These are phyloP conservation scores for Balansia obtecta DNA, from an alignment of 2,329 filamentous ascomycete genomes.

Conservation along the genomic window DNA sequence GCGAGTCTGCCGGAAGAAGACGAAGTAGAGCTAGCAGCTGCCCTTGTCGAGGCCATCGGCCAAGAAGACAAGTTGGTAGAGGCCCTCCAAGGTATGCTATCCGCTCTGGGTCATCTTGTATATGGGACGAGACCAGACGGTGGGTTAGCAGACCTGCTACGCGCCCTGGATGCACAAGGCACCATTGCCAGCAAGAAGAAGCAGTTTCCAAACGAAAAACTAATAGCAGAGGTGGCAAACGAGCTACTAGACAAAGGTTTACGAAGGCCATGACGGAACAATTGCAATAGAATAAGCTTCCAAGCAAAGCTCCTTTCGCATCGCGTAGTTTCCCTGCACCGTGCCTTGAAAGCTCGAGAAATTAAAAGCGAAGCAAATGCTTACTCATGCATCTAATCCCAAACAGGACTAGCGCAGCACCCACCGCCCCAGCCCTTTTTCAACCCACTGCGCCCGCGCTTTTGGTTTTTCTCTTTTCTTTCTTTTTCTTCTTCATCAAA, in stretches of 20 bases:
- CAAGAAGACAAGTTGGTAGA: slow-evolving; percentile 52
- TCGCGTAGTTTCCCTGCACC: not conserved
- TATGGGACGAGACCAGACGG: slow-evolving; percentile 60
- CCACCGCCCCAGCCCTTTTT: slow-evolving; percentile 12
- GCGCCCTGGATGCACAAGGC: slow-evolving; percentile 60
- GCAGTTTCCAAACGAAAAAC: slow-evolving; percentile 41
- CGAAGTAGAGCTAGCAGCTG: slow-evolving; percentile 72
- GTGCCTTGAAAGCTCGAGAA: too few relatives aligned
- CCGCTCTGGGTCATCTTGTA: slow-evolving; percentile 63
- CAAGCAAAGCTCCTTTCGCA: too few relatives aligned
- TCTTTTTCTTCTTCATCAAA: slow-evolving; percentile 44
- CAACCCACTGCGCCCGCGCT: slow-evolving; percentile 10
- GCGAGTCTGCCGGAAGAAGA: slow-evolving; percentile 52
- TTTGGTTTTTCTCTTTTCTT: slow-evolving; percentile 20
- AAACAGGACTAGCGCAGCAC: slow-evolving; percentile 12
- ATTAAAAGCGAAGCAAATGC: not conserved
- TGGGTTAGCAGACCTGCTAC: slow-evolving; percentile 68
- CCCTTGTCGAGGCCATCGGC: slow-evolving; percentile 59
- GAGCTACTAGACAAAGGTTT: slow-evolving; percentile 41
- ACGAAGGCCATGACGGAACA: slow-evolving; percentile 15
- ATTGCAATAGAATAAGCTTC: not conserved
- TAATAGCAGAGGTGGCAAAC: slow-evolving; percentile 42
- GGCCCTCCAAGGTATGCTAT: slow-evolving; percentile 62
- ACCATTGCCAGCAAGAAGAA: slow-evolving; percentile 47
- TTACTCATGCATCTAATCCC: slow-evolving; percentile 1